phyloP scores from a whole-genome alignment of 768 basidiomycete genomes.

The Psilocybe cubensis region DNA sequence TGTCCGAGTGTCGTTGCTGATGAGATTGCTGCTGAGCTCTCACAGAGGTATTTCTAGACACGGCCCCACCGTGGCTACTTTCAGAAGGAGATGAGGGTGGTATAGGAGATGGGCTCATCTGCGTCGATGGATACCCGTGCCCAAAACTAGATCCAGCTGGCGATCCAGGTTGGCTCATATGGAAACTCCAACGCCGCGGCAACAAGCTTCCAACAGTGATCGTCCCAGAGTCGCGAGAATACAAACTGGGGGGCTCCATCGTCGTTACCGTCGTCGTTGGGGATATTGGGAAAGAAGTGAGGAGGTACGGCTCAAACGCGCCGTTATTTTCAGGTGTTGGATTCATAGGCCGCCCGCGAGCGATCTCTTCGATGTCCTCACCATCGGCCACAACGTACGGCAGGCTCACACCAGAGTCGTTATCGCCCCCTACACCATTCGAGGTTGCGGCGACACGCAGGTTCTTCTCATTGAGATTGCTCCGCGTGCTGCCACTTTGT shows the following conservation, averaged over 20 bases:
- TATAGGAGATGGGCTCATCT: conserved; percentile 17
- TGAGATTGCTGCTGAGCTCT: conserved; percentile 16
- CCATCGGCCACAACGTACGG: background rate
- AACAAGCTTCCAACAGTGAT: conserved; percentile 42
- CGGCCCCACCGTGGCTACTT: conserved; percentile 7
- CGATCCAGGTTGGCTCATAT: conserved; percentile 30
- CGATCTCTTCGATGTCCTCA: conserved; percentile 17
- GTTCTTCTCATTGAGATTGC: conserved; percentile 7
- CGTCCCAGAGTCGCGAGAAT: conserved; percentile 39
- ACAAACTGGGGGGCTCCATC: conserved; percentile 33
- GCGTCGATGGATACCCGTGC: conserved; percentile 16
- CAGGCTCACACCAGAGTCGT: background rate
- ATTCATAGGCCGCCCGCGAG: conserved; percentile 45
- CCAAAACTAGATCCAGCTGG: conserved; percentile 26
- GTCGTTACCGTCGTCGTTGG: conserved; percentile 38
- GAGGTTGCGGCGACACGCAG: conserved; percentile 7
- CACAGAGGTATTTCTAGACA: conserved; percentile 24
- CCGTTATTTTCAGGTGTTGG: conserved; percentile 55
- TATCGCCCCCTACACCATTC: background rate
- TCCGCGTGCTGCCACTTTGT: conserved; percentile 14
- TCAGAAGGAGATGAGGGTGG: conserved; percentile 20
- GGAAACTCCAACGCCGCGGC: conserved; percentile 42
- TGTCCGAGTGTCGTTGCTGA: conserved; percentile 22
- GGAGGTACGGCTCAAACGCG: conserved; percentile 41
- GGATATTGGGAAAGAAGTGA: conserved; percentile 50